Evolutionary conservation across 768 basidiomycete genomes (phyloP), one percentile per base, ranked within the genome.

Genomic region (Pisolithus microcarpus): DNA sequence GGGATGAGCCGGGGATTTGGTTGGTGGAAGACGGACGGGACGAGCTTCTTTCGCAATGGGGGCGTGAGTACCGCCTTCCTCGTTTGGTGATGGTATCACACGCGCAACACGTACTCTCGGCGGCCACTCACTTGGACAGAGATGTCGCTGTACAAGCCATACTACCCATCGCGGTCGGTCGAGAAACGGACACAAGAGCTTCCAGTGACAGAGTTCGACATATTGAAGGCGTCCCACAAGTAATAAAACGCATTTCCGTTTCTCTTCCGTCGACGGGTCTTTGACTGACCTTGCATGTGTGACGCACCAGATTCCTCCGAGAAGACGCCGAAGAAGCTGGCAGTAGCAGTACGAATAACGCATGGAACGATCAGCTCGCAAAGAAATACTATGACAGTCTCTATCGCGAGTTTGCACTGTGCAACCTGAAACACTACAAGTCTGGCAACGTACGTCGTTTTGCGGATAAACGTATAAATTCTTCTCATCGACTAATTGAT

Each of bases 341-440:
- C 2, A 26, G 21, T n/a, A n/a, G n/a, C 6, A 43, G 43, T 6
- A 30, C 30, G 2, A 34, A 34, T 34, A 23, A 38, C 3, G 13
- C 10, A 1, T 98, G 92, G 89, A 83, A 94, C 61, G 90, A 94
- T 43, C 75, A 82, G 53, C 74, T 98, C 24, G 94, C 95, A 0
- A 74, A 77, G 54, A 94, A 93, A 59, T 97, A 94, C 71, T 94
- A 98, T 60, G 72, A 77, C 11, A 87, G 71, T 57, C 79, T 98
- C 3, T 96, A 91, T 65, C 86, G 91, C 55, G 94, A 98, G 67
- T 98, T 85, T 59, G 91, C 89, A 0, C 73, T 93, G 19, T 92
- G 90, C 62, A 91, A 97, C 68, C 72, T 97, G 53, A 97, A 97
- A 71, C 95, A 97, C 63, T 96, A 90, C 75, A 96, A 92, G 71